Conservation (phyloP, 331 rosid genomes). For the Malus hybrid region DNA sequence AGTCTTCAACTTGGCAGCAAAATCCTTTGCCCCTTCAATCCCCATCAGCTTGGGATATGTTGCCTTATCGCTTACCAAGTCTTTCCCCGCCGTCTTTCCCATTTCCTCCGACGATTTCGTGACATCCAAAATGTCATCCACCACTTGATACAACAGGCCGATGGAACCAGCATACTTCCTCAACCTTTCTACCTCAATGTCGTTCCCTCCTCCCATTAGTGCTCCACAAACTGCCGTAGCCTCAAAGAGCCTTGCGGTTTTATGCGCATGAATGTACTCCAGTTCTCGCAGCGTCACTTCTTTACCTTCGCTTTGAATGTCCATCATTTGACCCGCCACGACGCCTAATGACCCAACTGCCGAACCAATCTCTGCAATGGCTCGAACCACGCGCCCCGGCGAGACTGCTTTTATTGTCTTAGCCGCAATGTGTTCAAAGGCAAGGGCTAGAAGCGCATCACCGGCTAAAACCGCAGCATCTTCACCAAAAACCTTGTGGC, state of each 20-base stretch:
- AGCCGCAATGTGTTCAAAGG: constrained; percentile 27
- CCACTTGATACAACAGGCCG: constrained; percentile 31
- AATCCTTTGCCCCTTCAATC: constrained; percentile 11
- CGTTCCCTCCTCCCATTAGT: constrained; percentile 27
- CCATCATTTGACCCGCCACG: constrained; percentile 29
- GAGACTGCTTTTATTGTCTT: constrained; percentile 9
- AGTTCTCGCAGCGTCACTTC: constrained; percentile 14
- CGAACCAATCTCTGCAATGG: constrained; percentile 25
- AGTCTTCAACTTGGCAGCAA: background rate
- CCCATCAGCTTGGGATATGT: too few relatives aligned
- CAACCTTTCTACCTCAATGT: constrained; percentile 10
- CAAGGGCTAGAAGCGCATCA: constrained; percentile 26
- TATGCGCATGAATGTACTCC: constrained; percentile 28
- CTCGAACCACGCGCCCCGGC: constrained; percentile 3
- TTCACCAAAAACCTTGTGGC: constrained; percentile 35
- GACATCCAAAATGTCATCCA: constrained; percentile 15
- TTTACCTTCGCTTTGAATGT: constrained; percentile 17
- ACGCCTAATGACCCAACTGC: constrained; percentile 31
- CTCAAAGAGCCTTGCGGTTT: constrained; percentile 25
- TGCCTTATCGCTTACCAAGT: too few relatives aligned
- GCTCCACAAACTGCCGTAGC: constrained; percentile 34
- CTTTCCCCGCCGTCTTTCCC: too few relatives aligned
- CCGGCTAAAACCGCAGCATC: constrained; percentile 18
- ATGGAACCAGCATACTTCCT: constrained; percentile 23
- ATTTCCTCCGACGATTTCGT: too few relatives aligned